These are phyloP conservation scores for Helenozyma baotianmanensis DNA, from an alignment of 805 yeast genomes.

Conservation along the genomic window DNA sequence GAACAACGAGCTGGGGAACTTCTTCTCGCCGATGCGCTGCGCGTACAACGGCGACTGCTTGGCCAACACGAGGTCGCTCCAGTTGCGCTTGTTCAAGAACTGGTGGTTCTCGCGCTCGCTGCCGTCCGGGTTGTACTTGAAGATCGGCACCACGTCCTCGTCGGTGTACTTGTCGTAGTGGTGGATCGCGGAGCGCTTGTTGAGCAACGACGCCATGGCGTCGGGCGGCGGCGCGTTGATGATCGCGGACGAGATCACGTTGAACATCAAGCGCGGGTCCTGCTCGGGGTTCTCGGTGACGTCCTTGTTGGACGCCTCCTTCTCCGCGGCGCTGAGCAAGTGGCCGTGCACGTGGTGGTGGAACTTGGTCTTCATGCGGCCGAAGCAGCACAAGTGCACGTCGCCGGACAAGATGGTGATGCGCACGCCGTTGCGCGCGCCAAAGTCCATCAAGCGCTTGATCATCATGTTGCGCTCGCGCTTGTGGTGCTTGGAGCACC, in stretches of 20 bases:
- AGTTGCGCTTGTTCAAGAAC: conserved; percentile 66
- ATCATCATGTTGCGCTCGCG: conserved; percentile 73
- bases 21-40: conserved; percentile 15
- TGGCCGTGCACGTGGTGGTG: conserved; percentile 40
- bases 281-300: conserved; percentile 49
- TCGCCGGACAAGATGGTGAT: conserved; percentile 88
- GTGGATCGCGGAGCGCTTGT: conserved; percentile 65
- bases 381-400: conserved; percentile 84
- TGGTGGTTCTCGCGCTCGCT: conserved; percentile 40
- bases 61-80: conserved; percentile 63
- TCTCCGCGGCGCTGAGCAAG: conserved; percentile 23
- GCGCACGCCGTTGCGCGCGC: conserved; percentile 60
- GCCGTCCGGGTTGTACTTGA: conserved; percentile 57
- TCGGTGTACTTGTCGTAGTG: conserved; percentile 59
- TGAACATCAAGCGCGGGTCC: conserved; percentile 75
- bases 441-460: conserved; percentile 58
- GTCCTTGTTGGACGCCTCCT: conserved; percentile 34
- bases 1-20: conserved; percentile 42
- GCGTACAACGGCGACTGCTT: conserved; percentile 26
- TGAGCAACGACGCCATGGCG: conserved; percentile 70
- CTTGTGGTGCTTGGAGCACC: conserved; percentile 91
- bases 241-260: conserved; percentile 86
- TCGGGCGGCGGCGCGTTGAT: conserved; percentile 91
- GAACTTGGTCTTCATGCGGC: conserved; percentile 61
- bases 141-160: conserved; percentile 79